Percentiles rank a stretch among this genome's conserved stretches.
Evolutionary conservation across 371 early-diverging fungal genomes (phyloP).

Genomic region (Mortierella sp.): DNA sequence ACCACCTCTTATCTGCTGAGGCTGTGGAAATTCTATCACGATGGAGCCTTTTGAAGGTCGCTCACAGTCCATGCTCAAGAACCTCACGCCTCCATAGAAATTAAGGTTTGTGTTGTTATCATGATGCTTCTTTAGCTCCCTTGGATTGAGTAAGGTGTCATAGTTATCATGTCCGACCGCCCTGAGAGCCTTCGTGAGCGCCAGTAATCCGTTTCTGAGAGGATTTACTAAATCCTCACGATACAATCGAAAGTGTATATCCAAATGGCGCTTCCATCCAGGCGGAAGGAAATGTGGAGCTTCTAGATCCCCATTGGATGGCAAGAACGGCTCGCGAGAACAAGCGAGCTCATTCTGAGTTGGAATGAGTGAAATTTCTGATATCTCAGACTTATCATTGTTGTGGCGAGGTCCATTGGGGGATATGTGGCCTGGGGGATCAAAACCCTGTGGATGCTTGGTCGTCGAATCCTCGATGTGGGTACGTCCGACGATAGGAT

Average conservation of each 20-base stretch:
- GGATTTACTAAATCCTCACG: slow-evolving; percentile 64
- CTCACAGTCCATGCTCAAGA: slow-evolving; percentile 29
- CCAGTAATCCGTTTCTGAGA: slow-evolving; percentile 34
- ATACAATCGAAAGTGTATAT: slow-evolving; percentile 66
- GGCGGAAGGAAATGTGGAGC: slow-evolving; percentile 58
- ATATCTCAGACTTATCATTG: slow-evolving; percentile 59
- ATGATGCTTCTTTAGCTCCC: slow-evolving; percentile 30
- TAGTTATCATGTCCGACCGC: slow-evolving; percentile 18
- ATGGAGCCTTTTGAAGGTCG: slow-evolving; percentile 32
- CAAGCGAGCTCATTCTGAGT: slow-evolving; percentile 58
- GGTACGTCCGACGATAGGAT: neutral
- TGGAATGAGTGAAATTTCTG: slow-evolving; percentile 59
- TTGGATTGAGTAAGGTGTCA: slow-evolving; percentile 16
- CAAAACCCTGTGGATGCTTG: slow-evolving; percentile 1
- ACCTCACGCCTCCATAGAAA: slow-evolving; percentile 50
- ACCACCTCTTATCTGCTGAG: slow-evolving; percentile 9
- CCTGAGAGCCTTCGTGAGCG: slow-evolving; percentile 19
- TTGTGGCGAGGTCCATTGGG: slow-evolving; percentile 55
- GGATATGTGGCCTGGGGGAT: slow-evolving; percentile 53
- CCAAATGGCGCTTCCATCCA: slow-evolving; percentile 63
- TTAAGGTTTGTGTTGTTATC: slow-evolving; percentile 45
- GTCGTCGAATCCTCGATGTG: too few species aligned
- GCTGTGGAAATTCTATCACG: slow-evolving; percentile 42
- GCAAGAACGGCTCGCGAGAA: slow-evolving; percentile 48
- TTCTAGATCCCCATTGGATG: slow-evolving; percentile 52